phyloP scores from a whole-genome alignment of 768 basidiomycete species.

The Auriscalpium microsporum region DNA sequence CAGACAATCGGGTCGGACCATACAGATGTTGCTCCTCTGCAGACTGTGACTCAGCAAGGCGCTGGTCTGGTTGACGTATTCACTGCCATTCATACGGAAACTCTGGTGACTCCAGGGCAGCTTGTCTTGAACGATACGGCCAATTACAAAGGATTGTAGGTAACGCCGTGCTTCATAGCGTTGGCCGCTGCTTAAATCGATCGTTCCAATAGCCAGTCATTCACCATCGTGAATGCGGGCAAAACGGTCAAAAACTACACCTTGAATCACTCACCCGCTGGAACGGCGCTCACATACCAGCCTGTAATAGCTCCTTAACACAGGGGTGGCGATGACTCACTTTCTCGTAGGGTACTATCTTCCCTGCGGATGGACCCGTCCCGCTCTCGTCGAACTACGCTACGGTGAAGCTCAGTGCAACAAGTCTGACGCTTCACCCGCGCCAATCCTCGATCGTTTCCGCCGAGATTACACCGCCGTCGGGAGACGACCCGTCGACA shows the following conservation, averaged over 20 bases:
- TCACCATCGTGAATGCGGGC: conserved; percentile 45
- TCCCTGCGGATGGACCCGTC: conserved; percentile 40
- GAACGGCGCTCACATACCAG: conserved; percentile 40
- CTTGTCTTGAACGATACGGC: conserved; percentile 60
- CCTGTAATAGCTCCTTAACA: conserved; percentile 23
- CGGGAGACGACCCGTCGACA: conserved; percentile 29
- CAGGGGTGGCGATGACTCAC: background rate
- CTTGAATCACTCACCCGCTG: conserved; percentile 48
- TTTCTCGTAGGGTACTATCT: conserved; percentile 28
- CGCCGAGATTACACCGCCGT: conserved; percentile 40
- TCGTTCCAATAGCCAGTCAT: conserved; percentile 30
- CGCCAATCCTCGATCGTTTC: conserved; percentile 33
- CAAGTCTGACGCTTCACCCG: conserved; percentile 36
- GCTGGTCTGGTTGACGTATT: conserved; percentile 43
- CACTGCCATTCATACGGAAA: conserved; percentile 44
- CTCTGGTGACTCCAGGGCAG: conserved; percentile 46
- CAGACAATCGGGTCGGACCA: conserved; percentile 12
- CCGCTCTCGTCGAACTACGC: conserved; percentile 39
- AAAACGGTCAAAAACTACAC: conserved; percentile 33
- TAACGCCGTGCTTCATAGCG: conserved; percentile 1
- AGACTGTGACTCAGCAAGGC: conserved; percentile 46
- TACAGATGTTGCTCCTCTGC: conserved; percentile 41
- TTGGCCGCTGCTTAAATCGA: background rate
- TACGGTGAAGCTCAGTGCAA: conserved; percentile 36
- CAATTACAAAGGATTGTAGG: conserved; percentile 38